Base-by-base conservation (phyloP, 306 rosid species). In the Pyrus pyrifolia region DNA sequence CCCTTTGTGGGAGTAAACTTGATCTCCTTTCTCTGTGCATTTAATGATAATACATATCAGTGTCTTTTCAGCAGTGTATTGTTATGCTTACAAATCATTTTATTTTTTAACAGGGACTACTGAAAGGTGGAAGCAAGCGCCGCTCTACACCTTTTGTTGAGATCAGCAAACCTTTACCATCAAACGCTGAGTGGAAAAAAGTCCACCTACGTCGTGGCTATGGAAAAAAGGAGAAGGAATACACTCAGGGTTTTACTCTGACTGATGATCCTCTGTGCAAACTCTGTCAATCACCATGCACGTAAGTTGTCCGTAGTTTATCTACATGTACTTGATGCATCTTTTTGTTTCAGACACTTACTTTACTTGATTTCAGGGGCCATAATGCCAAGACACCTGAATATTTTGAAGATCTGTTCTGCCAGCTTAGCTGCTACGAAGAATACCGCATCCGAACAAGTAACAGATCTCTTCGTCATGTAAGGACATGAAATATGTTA, bases 361-460 rank as follows among this genome's bases (percentile, higher is more conserved):
- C 71, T 78, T 73, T 73, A 77, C 85, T 64, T 60, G 68, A 61
- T 88, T 86, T 83, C 90, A 94, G 98, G 89, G 87, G 93, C 64
- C 77, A 64, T 80, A 92, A 90, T 85, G 91, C 93, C 63, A 89
- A 79, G 88, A 71, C 77, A 60, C 97, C 97, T 73, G 97, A 94
- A 79, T 94, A 49, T 87, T 88, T 94, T 77, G 98, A 94, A 82
- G 98, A 94, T 86, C 95, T 94, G 68, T 94, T 92, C 82, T 94
- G 98, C 82, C 87, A 88, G 77, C 96, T 94, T 81, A 85, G 72
- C 71, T 94, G 97, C 86, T 90, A 87, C 67, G 95, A 89, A 83
- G 98, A 94, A 65, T 94, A 90, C 81, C 95, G 96, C 44, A 63
- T 94, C 71, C 85, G 98, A 85, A 92, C 93, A 65, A 94, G 98